Evolutionary conservation across 768 basidiomycete species (phyloP).

Genomic region (Megacollybia marginata): DNA sequence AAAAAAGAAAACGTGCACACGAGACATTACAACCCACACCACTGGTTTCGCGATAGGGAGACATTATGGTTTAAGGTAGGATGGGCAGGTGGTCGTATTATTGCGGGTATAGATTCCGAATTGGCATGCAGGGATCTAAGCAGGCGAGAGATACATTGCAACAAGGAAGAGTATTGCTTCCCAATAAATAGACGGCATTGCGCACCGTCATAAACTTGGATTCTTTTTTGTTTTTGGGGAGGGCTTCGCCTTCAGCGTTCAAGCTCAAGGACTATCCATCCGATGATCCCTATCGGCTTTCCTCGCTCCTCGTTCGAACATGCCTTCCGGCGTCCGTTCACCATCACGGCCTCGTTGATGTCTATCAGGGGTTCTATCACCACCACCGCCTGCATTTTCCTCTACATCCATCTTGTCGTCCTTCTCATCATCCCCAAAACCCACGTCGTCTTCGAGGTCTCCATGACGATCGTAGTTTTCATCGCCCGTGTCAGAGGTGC

Average conservation of each 20-base stretch:
- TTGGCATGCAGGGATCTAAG: background rate
- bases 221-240: background rate
- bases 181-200: background rate
- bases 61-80: no score
- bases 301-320: background rate
- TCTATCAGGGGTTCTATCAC: constrained; percentile 9
- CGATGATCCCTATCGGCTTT: background rate
- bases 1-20: no score
- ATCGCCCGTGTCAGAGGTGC: constrained; percentile 12
- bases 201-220: background rate
- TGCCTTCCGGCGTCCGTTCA: constrained; percentile 18
- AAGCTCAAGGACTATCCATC: background rate
- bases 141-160: background rate
- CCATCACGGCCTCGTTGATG: constrained; percentile 5
- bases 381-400: constrained; percentile 14
- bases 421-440: constrained; percentile 20
- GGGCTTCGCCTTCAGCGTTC: background rate
- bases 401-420: constrained; percentile 12
- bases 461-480: constrained; percentile 23
- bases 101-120: background rate
- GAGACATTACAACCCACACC: no score
- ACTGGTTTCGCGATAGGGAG: no score
- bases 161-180: background rate
- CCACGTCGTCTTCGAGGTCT: constrained; percentile 18
- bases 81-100: no score